Base-by-base conservation (phyloP, 768 basidiomycete genomes). In the Psilocybe cyanescens region DNA sequence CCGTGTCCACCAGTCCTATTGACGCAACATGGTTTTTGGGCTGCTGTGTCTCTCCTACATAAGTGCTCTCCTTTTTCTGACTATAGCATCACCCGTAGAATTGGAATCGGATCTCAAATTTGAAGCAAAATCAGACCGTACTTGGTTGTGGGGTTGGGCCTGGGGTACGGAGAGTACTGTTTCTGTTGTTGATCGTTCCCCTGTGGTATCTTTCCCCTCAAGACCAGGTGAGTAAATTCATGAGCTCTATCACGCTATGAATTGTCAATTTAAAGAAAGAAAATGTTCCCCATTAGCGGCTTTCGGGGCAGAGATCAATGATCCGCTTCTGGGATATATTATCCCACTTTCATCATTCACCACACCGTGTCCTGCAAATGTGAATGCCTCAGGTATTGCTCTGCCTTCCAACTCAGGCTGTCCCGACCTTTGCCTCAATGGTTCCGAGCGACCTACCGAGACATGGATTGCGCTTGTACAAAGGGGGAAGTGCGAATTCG, bases 391-490 rank as follows among this genome's bases (percentile, higher is more conserved):
- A 44, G 3, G 47, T 11, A 63, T 61, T 51, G 65, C 41, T 62
- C 73, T 55, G 55, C 72, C 61, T 52, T 56, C 71, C 1, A 90
- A 90, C 59, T 75, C 76, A 2, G 92, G 86, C 11, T 95, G 92
- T 69, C 90, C 92, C 4, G 74, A 79, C 2, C 79, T 94, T 17
- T 94, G 92, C 60, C 65, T 83, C 2, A 72, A 67, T 47, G 88
- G 88, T 1, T 76, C 81, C 2, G 70, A 84, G 61, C 73, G 79
- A 16, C 92, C 92, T 19, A 79, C 82, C 11, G 92, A 94, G 59
- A 79, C 87, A 8, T 96, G 94, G 91, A 92, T 98, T 71, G 97
- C 94, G 0, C 83, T 98, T 53, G 89, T 97, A 0, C 91, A 97
- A 73, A 81, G 97, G 44, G 96, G 96, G 1, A 77, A 86, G 55